phyloP scores from a whole-genome alignment of 805 yeast genomes.

The Metschnikowia henanensis region DNA sequence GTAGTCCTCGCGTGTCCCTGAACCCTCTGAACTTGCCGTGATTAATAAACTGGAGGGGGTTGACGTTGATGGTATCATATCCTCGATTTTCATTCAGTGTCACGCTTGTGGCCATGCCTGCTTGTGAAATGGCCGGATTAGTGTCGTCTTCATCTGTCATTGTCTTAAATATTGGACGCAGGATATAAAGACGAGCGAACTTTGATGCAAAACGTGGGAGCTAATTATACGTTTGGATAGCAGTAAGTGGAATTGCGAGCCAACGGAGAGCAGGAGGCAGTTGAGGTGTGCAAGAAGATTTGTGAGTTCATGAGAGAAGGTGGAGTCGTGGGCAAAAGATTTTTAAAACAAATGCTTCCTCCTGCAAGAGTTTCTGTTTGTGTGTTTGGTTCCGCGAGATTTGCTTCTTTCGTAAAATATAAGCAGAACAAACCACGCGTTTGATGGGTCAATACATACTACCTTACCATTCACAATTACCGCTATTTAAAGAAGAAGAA shows the following conservation, averaged over 20 bases:
- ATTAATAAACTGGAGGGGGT: slow-evolving; percentile 3
- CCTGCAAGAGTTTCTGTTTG: slow-evolving; percentile 1
- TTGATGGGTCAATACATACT: neutral
- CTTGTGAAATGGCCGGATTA: neutral
- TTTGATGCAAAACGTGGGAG: neutral
- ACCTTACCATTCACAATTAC: slow-evolving; percentile 2
- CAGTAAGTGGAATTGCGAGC: slow-evolving; percentile 2
- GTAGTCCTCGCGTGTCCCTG: slow-evolving; percentile 20
- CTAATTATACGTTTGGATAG: neutral
- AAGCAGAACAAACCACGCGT: neutral
- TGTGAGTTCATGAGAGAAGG: neutral
- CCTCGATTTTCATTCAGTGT: slow-evolving; percentile 2
- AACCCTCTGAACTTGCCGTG: slow-evolving; percentile 24
- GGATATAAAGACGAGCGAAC: neutral
- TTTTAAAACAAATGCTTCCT: no score
- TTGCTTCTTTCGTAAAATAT: neutral
- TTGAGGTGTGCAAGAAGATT: neutral
- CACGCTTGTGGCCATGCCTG: neutral
- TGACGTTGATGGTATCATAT: neutral
- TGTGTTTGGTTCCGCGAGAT: slow-evolving; percentile 5
- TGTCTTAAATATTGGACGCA: neutral
- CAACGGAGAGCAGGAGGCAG: neutral
- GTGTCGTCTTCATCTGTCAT: neutral
- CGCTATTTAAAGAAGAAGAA: slow-evolving; percentile 3
- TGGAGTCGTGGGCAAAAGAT: neutral